These are phyloP conservation scores for Puya raimondii DNA, from an alignment of 176 grass and related monocot genomes.

Conservation along the genomic window DNA sequence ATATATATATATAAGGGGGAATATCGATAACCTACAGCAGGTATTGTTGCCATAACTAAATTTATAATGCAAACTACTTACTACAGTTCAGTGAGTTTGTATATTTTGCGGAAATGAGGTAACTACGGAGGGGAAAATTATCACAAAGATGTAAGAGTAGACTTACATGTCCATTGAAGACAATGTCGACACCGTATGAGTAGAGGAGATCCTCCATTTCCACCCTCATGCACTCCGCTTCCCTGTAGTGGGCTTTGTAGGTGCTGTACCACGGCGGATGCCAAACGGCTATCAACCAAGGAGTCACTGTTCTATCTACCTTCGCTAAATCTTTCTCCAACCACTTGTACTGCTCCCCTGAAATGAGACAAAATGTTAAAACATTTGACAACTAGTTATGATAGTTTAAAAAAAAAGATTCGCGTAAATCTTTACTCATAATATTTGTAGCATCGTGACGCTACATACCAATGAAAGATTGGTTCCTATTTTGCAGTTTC, in stretches of 20 bases:
- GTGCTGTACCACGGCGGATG: slow-evolving; percentile 90
- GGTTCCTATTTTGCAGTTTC: no score
- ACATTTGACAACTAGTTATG: not conserved
- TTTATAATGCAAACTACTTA: no score
- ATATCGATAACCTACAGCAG: not conserved
- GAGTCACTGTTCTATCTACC: slow-evolving; percentile 63
- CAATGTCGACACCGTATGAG: slow-evolving; percentile 48
- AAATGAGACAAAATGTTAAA: not conserved
- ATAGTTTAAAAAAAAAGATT: not conserved
- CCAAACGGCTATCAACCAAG: slow-evolving; percentile 76
- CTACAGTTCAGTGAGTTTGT: no score
- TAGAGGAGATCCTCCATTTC: slow-evolving; percentile 93
- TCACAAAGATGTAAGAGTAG: not conserved
- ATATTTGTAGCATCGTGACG: not conserved
- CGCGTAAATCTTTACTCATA: no score
- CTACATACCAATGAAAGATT: no score
- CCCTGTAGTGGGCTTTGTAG: slow-evolving; percentile 68
- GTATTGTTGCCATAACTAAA: no score
- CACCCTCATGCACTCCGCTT: slow-evolving; percentile 82
- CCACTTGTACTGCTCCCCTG: slow-evolving; percentile 73
- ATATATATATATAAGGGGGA: not conserved
- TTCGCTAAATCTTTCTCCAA: slow-evolving; percentile 54
- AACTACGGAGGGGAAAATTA: not conserved
- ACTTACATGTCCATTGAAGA: slow-evolving; percentile 82
- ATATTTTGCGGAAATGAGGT: not conserved